Percentiles rank a stretch among this genome's conserved stretches.
Evolutionary conservation across 208 protist genomes (phyloP).

Genomic region (Leptomonas pyrrhocoris): DNA sequence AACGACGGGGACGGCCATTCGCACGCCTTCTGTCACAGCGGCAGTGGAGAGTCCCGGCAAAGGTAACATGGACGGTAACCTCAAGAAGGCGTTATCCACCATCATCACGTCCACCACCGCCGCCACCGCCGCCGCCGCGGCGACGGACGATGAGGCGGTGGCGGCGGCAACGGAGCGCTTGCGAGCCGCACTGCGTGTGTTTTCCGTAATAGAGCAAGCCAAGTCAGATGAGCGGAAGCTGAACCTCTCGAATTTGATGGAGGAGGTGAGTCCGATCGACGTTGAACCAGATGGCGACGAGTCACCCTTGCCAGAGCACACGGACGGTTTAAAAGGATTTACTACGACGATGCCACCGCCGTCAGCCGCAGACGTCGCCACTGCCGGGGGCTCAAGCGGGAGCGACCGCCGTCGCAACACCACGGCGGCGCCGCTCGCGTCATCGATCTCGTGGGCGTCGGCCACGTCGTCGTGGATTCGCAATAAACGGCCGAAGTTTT

Average conservation of each 20-base stretch:
- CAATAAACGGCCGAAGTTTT: conserved; percentile 45
- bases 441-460: conserved; percentile 19
- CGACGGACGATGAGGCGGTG: conserved; percentile 12
- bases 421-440: not conserved
- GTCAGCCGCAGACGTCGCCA: too few relatives aligned
- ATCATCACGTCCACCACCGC: too few relatives aligned
- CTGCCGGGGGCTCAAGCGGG: too few relatives aligned
- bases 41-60: not conserved
- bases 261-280: not conserved
- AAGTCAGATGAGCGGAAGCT: conserved; percentile 22
- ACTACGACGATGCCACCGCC: not conserved
- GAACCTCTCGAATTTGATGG: not conserved
- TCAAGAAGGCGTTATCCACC: too few relatives aligned
- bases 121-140: not conserved
- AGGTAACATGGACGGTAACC: too few relatives aligned
- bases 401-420: too few relatives aligned
- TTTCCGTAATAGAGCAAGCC: conserved; percentile 34
- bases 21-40: not conserved
- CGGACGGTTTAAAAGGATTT: not conserved
- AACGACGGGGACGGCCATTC: not conserved
- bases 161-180: conserved; percentile 21
- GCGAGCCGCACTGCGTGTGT: conserved; percentile 30
- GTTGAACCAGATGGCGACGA: conserved; percentile 8
- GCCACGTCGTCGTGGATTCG: conserved; percentile 39
- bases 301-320: not conserved